phyloP scores from a whole-genome alignment of 768 basidiomycete genomes.

The Collybia nuda region DNA sequence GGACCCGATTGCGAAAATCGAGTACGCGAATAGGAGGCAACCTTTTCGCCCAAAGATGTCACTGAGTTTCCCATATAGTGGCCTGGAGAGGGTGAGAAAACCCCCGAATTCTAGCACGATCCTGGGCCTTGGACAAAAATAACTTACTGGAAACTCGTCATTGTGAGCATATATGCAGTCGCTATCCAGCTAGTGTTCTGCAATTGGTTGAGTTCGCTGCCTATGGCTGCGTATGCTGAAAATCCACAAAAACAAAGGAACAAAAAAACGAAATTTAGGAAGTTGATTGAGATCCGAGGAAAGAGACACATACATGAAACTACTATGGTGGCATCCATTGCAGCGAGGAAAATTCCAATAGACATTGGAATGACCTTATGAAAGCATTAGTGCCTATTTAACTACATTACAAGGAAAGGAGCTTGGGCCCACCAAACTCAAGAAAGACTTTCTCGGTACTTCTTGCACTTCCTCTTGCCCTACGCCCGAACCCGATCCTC shows the following conservation, averaged over 20 bases:
- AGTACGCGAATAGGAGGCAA: slow-evolving; percentile 56
- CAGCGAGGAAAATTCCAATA: slow-evolving; percentile 44
- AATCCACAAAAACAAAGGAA: too few species aligned
- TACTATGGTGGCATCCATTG: slow-evolving; percentile 51
- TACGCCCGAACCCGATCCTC: too few species aligned
- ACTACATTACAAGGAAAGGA: too few species aligned
- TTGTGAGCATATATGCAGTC: slow-evolving; percentile 59
- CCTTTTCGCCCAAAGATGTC: slow-evolving; percentile 65
- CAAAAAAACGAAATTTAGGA: not conserved
- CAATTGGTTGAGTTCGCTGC: slow-evolving; percentile 58
- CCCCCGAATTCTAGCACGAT: too few species aligned
- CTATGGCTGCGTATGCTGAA: slow-evolving; percentile 52
- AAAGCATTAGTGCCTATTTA: not conserved
- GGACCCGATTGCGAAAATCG: slow-evolving; percentile 52
- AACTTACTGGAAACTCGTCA: slow-evolving; percentile 60
- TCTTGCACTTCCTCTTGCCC: too few species aligned
- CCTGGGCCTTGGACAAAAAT: too few species aligned
- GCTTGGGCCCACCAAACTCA: too few species aligned
- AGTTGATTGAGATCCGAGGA: not conserved
- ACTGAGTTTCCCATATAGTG: slow-evolving; percentile 63
- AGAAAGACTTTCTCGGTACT: too few species aligned
- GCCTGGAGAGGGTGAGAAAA: slow-evolving; percentile 32
- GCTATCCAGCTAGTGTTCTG: slow-evolving; percentile 70
- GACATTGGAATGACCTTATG: slow-evolving; percentile 45
- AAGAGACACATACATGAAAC: slow-evolving; percentile 35